Evolutionary conservation across 805 yeast genomes (phyloP).

Genomic region (Hanseniaspora occidentalis): DNA sequence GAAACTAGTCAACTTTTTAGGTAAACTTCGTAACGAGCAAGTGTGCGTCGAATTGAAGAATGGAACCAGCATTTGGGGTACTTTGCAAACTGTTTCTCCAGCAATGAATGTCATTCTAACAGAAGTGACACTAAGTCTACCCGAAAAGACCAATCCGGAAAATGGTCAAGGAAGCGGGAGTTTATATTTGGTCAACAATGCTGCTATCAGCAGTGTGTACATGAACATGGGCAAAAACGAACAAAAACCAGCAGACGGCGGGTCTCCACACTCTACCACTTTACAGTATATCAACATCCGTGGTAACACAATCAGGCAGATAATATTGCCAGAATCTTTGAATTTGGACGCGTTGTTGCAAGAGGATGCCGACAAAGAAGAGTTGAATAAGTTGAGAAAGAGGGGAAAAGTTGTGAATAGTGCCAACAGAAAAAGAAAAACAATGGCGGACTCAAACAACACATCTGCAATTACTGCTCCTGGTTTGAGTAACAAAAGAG

Average conservation of each 20-base stretch:
- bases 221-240: conserved; percentile 10
- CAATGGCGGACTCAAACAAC: conserved; percentile 13
- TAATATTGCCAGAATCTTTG: conserved; percentile 73
- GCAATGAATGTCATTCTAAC: conserved; percentile 79
- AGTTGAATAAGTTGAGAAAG: conserved; percentile 17
- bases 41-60: conserved; percentile 87
- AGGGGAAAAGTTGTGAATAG: conserved; percentile 18
- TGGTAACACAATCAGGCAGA: conserved; percentile 80
- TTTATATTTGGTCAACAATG: background rate
- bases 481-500: conserved; percentile 17
- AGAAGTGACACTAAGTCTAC: conserved; percentile 65
- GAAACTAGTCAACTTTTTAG: conserved; percentile 41
- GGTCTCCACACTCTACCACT: conserved; percentile 33
- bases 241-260: conserved; percentile 30
- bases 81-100: conserved; percentile 74
- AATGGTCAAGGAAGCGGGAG: background rate
- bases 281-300: conserved; percentile 74
- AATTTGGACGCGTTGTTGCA: conserved; percentile 55
- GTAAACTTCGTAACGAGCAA: conserved; percentile 75
- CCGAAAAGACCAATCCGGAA: conserved; percentile 6
- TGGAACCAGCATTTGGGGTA: conserved; percentile 79
- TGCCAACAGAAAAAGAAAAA: conserved; percentile 15
- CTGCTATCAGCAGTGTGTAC: conserved; percentile 17
- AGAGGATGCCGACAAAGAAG: conserved; percentile 23
- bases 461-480: conserved; percentile 24